Evolutionary conservation across 805 yeast genomes (phyloP), one percentile per base, ranked within the genome.

Genomic region (Saturnispora dispora): DNA sequence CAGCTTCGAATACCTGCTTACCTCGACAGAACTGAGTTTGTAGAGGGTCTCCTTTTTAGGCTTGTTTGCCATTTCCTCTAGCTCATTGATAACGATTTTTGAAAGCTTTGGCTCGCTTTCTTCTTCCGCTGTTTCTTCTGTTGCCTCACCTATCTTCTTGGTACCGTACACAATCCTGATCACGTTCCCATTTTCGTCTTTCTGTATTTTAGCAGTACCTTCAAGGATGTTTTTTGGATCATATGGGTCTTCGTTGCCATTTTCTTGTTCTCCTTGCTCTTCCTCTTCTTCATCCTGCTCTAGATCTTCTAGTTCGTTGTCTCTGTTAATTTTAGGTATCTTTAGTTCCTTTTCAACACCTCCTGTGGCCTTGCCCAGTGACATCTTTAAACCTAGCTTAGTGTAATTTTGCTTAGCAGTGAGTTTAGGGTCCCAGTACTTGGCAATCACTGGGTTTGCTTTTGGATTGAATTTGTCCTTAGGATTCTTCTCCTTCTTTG

Each of bases 381-480:
- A 79, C 10, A 85, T 74, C 36, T 80, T 72, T 49, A 93, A 72
- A 3, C 99, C 99, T 28, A 93, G 70, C 56, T 74, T 79, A 59
- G 83, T 82, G 69, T 93, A 91, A 66, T 93, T 93, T 64, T 93
- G 98, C 48, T 81, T 75, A 54, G 90, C 70, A 0, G 98, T 90
- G 52, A 83, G 73, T 11, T 78, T 76, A 53, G 81, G 77, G 68
- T 93, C 96, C 99, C 99, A 93, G 66, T 89, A 78, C 33, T 81
- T 86, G 4, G 88, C 95, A 55, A 93, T 85, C 55, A 93, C 78
- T 2, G 95, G 86, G 63, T 88, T 88, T 0, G 86, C 74, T 46
- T 75, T 74, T 32, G 86, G 79, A 54, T 81, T 81, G 53, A 83
- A 71, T 58, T 82, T 75, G 63, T 85, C 77, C 59, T 81, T 83